Base-by-base conservation (phyloP, 2,329 filamentous ascomycete species). In the Stagonosporopsis rhizophila region DNA sequence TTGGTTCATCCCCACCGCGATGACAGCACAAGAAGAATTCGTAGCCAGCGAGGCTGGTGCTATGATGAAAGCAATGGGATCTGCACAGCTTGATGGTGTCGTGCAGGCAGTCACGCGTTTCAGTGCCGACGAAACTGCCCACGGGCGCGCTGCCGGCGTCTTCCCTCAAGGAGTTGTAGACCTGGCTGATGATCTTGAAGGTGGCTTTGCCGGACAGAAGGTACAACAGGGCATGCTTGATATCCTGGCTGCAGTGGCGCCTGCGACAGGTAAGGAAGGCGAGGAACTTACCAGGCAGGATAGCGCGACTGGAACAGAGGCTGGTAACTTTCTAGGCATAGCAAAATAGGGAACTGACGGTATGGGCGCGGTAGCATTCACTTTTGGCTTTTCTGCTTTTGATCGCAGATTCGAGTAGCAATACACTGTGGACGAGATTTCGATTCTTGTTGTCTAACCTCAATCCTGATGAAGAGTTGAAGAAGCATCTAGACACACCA, bases 1-100 rank as follows among this genome's bases (percentile, higher is more conserved):
- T n/a, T 71, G 64, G 59, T 68, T 64, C 28, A 57, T 71, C 8
- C 56, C 64, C 2, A 73, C 70, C 1, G 58, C 58, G 4, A 66
- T 66, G 56, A 61, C 64, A 12, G 54, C 37, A 19, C 27, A 49
- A 20, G 12, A 56, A 12, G 52, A 56, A 1, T 65, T 62, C 17
- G 3, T 59, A 2, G 32, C 44, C 5, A 64, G 61, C 35, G 54
- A 64, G 15, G 52, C 62, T 27, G 58, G 61, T 4, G 40, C 37
- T 6, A 46, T 64, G 25, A 50, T 64, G 15, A 44, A 52, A 3
- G 23, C 53, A 2, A 57, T 62, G 49, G 65, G 67, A 5, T 62
- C 57, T 47, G 68, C 59, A 23, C 60, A 60, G 3, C 62, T 69
- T 35, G 65, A 67, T 11, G 45, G 58, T 3, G 62, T 70, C 1